Percentiles rank a stretch among this genome's conserved stretches.
Evolutionary conservation across 768 basidiomycete genomes (phyloP).

Genomic region (Phlebiopsis flavidoalba): DNA sequence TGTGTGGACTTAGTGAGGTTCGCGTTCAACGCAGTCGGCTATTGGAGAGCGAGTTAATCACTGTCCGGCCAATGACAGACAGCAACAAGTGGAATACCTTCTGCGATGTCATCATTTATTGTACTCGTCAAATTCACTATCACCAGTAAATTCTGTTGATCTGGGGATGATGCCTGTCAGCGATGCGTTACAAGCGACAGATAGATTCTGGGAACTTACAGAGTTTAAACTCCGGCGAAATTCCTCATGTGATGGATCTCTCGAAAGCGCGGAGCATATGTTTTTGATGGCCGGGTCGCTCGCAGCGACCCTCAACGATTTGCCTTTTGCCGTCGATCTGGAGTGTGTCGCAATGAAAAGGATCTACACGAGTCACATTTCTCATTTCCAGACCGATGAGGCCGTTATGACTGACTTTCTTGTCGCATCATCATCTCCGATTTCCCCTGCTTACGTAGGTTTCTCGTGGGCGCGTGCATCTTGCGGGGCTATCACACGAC

Average conservation of each 20-base stretch:
- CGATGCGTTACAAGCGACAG: neutral
- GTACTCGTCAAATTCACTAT: neutral
- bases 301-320: neutral
- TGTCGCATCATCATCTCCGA: neutral
- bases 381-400: neutral
- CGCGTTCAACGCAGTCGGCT: neutral
- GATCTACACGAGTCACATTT: neutral
- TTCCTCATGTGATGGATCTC: neutral
- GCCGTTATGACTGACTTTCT: neutral
- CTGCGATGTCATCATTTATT: neutral
- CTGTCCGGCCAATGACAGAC: neutral
- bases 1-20: neutral
- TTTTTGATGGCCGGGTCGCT: neutral
- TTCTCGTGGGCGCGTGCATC: neutral
- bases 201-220: neutral
- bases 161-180: neutral
- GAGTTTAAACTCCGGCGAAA: neutral
- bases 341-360: neutral
- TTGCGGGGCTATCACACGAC: neutral
- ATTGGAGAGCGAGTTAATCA: neutral
- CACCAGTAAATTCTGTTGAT: neutral
- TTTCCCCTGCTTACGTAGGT: neutral
- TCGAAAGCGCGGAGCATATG: neutral
- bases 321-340: neutral
- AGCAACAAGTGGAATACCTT: neutral